These are phyloP conservation scores for Talaromyces atroroseus DNA, from an alignment of 2,329 filamentous ascomycete species.

Conservation along the genomic window DNA sequence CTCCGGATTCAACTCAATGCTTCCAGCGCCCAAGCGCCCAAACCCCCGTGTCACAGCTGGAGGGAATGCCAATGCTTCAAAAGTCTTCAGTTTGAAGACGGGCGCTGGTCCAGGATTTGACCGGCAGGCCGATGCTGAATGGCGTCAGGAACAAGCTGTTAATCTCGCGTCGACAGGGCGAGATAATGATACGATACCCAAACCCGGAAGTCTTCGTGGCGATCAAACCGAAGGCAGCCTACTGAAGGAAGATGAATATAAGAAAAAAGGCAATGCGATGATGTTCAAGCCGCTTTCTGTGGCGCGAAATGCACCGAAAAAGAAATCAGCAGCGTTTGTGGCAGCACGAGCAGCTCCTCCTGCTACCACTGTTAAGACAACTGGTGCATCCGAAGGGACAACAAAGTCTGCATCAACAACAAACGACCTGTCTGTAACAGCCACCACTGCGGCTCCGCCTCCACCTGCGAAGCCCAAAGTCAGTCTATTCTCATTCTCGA, in stretches of 20 bases:
- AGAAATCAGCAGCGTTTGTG: constrained; percentile 40
- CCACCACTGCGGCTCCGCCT: constrained; percentile 19
- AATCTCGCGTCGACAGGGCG: constrained; percentile 28
- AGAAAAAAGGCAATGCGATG: constrained; percentile 68
- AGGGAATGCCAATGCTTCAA: constrained; percentile 29
- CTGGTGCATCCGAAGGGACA: constrained; percentile 16
- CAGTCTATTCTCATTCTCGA: constrained; percentile 39
- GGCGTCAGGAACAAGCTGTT: constrained; percentile 23
- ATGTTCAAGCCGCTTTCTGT: constrained; percentile 90
- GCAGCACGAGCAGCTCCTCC: constrained; percentile 16
- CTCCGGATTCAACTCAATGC: constrained; percentile 75
- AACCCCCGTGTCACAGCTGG: constrained; percentile 11
- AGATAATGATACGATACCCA: constrained; percentile 25
- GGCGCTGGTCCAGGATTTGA: constrained; percentile 77
- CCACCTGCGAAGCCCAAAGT: constrained; percentile 37
- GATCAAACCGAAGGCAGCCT: constrained; percentile 11
- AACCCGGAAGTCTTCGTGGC: constrained; percentile 21
- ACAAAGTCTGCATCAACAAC: constrained; percentile 14
- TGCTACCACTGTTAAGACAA: constrained; percentile 12
- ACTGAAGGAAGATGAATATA: constrained; percentile 29
- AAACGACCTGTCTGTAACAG: constrained; percentile 7
- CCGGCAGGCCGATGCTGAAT: constrained; percentile 49
- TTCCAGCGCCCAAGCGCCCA: constrained; percentile 71
- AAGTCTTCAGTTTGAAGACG: constrained; percentile 71
- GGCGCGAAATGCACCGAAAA: constrained; percentile 66